Base-by-base conservation (phyloP, 345 rosid genomes). In the Gynandropsis gynandra region DNA sequence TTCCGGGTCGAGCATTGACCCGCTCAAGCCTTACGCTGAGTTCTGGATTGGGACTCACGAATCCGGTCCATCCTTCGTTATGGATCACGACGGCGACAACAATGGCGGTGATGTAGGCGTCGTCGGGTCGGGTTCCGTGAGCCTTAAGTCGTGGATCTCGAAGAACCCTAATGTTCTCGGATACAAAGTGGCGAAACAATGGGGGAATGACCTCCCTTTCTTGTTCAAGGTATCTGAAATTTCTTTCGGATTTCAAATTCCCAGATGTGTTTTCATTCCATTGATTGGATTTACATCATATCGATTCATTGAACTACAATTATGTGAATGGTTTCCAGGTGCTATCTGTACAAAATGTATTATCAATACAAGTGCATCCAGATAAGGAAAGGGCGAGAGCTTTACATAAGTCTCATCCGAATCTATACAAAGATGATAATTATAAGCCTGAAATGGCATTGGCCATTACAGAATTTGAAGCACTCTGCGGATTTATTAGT, bases 371-470 rank as follows among this genome's bases (percentile, higher is more conserved):
- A 69, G 95, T 82, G 15, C 89, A 85, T 68, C 95, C 89, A 8
- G 89, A 85, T 68, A 82, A 81, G 64, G 61, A 77, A 52, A 67
- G 74, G 64, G 95, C 89, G 11, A 66, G 63, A 63, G 51, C 49
- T 21, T 63, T 85, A 58, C 84, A 79, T 56, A 72, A 75, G 66
- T 60, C 66, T 66, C 76, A 14, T 16, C 95, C 95, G 24, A 42
- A 66, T 71, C 50, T 71, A 42, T 85, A 81, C 17, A 79, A 76
- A 74, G 87, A 85, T 61, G 82, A 55, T 34, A 85, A 80, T 66
- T 86, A 85, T 67, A 85, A 85, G 69, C 89, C 84, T 27, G 95
- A 85, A 71, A 85, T 85, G 95, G 95, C 95, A 65, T 73, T 85
- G 74, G 95, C 95, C 7, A 61, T 81, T 15, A 85, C 95, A 14